phyloP scores from a whole-genome alignment of 2,329 filamentous ascomycete genomes.

The Exophiala spinifera region DNA sequence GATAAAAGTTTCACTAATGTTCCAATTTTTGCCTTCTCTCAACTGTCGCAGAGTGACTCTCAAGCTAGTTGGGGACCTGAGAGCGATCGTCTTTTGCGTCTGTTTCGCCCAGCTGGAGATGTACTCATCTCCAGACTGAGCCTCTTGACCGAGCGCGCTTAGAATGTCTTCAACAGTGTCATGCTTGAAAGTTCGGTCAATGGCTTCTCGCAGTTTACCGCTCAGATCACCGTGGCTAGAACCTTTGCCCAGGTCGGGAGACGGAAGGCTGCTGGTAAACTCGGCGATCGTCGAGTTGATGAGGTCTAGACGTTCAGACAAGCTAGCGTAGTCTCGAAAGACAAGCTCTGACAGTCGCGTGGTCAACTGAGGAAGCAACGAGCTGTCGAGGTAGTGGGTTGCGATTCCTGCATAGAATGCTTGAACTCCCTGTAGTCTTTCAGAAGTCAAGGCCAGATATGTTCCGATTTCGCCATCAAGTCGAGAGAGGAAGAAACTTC shows the following conservation, averaged over 20 bases:
- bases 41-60: constrained; percentile 83
- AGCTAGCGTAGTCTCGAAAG: constrained; percentile 72
- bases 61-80: constrained; percentile 81
- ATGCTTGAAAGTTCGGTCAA: constrained; percentile 78
- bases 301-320: constrained; percentile 62
- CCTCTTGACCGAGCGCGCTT: constrained; percentile 57
- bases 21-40: constrained; percentile 71
- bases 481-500: constrained; percentile 89
- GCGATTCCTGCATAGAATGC: constrained; percentile 88
- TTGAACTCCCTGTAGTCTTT: constrained; percentile 76
- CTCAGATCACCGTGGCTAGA: constrained; percentile 47
- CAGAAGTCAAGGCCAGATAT: constrained; percentile 89
- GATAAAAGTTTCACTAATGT: constrained; percentile 78
- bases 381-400: constrained; percentile 94
- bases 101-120: constrained; percentile 72
- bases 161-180: constrained; percentile 69
- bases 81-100: constrained; percentile 70
- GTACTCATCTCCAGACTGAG: constrained; percentile 41
- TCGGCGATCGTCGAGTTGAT: constrained; percentile 90
- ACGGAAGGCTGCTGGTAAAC: constrained; percentile 78
- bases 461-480: constrained; percentile 84
- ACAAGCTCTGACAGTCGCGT: constrained; percentile 81
- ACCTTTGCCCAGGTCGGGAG: constrained; percentile 54
- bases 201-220: constrained; percentile 70
- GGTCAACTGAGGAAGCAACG: constrained; percentile 75